Evolutionary conservation across 176 grass and related monocot species (phyloP), one percentile per base, ranked within the genome.

Genomic region (Oryza coarctata): DNA sequence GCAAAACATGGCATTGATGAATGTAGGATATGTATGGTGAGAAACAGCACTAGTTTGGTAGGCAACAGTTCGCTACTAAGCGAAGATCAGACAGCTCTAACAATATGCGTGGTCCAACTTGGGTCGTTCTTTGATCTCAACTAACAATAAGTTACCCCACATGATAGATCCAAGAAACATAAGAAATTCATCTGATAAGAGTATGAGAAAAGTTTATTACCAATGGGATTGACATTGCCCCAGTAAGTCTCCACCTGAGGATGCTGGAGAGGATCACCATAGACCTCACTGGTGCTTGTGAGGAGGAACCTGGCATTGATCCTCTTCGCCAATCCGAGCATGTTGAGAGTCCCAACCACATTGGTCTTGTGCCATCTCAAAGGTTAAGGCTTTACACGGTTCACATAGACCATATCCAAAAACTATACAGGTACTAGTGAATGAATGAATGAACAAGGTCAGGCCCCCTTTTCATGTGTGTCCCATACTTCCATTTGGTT

Each of bases 181-280:
- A 60, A 58, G 44, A 32, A 65, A 35, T 29, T 65, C 4, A 71
- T 29, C 2, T n/a, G 11, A 47, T 25, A n/a, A n/a, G 65, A 62
- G 18, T 36, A 79, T 35, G 62, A 84, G 69, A 83, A 52, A 35
- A 41, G 18, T 65, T 65, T 12, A 28, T 71, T 94, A 94, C 94
- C 94, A 15, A 97, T 97, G 30, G 94, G 94, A 78, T 97, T 97
- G 68, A 97, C 94, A 63, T 97, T 97, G 87, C 94, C 94, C 94
- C 94, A 97, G 87, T 97, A 97, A 45, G 94, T 97, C 87, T 97
- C 92, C 45, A 97, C 94, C 74, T 97, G 94, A 18, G 94, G 94
- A 77, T 97, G 94, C 74, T 97, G 92, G 32, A 97, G 87, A 22
- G 94, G 94, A 80, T 97, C 94, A 67, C 94, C 94, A 17, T 97